Evolutionary conservation across 768 basidiomycete genomes (phyloP).

Genomic region (Amanita thiersii): DNA sequence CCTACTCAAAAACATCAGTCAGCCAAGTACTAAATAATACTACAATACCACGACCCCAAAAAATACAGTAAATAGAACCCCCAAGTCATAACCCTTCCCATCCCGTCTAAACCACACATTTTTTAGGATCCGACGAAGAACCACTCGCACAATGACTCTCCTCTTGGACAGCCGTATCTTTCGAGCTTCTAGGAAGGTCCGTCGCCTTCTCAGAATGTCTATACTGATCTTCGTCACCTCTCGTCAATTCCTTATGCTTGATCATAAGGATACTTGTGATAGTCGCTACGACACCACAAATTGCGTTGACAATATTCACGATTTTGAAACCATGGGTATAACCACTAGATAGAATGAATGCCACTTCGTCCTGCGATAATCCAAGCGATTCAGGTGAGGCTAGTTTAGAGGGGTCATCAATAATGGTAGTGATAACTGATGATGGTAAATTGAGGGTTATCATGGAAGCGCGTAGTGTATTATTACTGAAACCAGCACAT

Average conservation of each 20-base stretch:
- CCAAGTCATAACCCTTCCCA: too few relatives aligned
- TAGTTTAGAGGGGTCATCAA: not conserved
- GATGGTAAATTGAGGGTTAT: not conserved
- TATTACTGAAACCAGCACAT: not conserved
- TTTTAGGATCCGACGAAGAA: too few relatives aligned
- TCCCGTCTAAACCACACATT: too few relatives aligned
- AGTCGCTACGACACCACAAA: not conserved
- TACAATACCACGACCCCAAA: too few relatives aligned
- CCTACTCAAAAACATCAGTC: too few relatives aligned
- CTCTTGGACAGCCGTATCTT: too few relatives aligned
- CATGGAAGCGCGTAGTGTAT: not conserved
- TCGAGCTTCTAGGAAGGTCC: too few relatives aligned
- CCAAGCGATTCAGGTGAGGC: not conserved
- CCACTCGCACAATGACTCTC: too few relatives aligned
- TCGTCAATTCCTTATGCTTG: not conserved
- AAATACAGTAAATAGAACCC: too few relatives aligned
- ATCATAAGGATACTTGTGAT: conserved; percentile 1
- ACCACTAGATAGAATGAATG: conserved; percentile 1
- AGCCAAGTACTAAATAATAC: too few relatives aligned
- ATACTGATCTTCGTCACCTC: not conserved
- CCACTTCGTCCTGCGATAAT: not conserved
- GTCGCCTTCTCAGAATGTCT: not conserved
- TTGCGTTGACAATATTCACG: not conserved
- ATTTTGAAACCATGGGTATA: not conserved
- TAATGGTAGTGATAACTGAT: not conserved